These are phyloP conservation scores for Parastagonospora nodorum DNA, from an alignment of 2,329 filamentous ascomycete genomes.

Conservation along the genomic window DNA sequence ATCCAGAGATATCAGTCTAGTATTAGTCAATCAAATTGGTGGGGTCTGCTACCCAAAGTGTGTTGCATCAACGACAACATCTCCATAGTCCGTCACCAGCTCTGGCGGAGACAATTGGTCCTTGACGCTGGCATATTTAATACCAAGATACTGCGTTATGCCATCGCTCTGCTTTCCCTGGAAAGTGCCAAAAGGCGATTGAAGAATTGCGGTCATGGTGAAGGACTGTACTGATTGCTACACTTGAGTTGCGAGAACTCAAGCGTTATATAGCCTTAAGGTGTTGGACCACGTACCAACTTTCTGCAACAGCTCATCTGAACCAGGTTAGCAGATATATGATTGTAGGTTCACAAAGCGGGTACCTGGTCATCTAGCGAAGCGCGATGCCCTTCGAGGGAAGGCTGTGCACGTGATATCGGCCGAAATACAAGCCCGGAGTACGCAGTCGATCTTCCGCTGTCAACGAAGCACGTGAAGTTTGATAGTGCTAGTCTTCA, in stretches of 20 bases:
- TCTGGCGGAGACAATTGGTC: constrained; percentile 39
- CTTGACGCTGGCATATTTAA: constrained; percentile 41
- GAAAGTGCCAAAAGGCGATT: constrained; percentile 16
- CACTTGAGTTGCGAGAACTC: too few species aligned
- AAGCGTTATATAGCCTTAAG: too few species aligned
- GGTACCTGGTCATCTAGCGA: neutral
- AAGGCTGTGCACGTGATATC: constrained; percentile 1
- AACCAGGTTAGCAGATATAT: neutral
- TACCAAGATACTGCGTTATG: constrained; percentile 35
- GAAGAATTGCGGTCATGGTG: neutral
- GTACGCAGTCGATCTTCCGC: neutral
- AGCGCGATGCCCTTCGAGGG: neutral
- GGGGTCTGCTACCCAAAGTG: constrained; percentile 29
- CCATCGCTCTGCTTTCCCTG: constrained; percentile 13
- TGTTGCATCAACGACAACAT: constrained; percentile 30
- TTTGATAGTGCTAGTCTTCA: neutral
- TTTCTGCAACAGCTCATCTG: neutral
- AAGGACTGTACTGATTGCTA: too few species aligned
- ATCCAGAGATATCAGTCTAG: neutral
- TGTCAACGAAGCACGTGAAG: neutral
- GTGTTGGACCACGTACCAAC: too few species aligned
- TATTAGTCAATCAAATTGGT: too few species aligned
- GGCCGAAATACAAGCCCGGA: neutral
- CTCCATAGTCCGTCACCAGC: constrained; percentile 23
- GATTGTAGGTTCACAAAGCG: neutral